Evolutionary conservation across 495 filamentous ascomycete species (phyloP).

Genomic region (Sporormia fimetaria): DNA sequence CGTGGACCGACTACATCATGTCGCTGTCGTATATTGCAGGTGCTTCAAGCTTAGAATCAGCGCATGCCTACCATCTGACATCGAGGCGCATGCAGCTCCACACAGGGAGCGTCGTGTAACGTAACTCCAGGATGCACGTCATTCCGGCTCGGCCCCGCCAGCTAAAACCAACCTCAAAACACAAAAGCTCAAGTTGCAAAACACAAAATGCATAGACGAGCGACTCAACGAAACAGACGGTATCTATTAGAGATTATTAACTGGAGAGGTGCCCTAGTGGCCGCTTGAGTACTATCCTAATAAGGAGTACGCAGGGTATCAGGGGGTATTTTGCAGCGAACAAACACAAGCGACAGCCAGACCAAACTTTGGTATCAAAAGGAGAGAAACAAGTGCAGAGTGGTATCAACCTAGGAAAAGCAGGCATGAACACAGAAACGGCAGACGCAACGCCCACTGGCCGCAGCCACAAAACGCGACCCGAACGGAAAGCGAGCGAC

Average conservation of each 20-base stretch:
- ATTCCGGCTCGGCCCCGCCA: no score
- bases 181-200: neutral
- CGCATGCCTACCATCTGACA: no score
- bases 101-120: no score
- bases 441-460: constrained; percentile 14
- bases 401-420: constrained; percentile 30
- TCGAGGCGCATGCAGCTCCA: no score
- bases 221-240: constrained; percentile 15
- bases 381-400: constrained; percentile 26
- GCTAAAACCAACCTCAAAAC: constrained; percentile 6
- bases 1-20: no score
- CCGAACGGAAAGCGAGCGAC: constrained; percentile 19
- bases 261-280: constrained; percentile 22
- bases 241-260: constrained; percentile 28
- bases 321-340: constrained; percentile 26
- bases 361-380: constrained; percentile 24
- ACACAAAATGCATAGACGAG: neutral
- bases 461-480: constrained; percentile 11
- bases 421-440: constrained; percentile 14
- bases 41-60: no score
- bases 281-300: constrained; percentile 28
- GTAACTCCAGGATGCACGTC: no score
- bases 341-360: constrained; percentile 19
- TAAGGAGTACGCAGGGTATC: constrained; percentile 29
- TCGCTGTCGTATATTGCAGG: no score